These are phyloP conservation scores for Coniochaeta hoffmannii DNA, from an alignment of 2,329 filamentous ascomycete genomes.

Conservation along the genomic window DNA sequence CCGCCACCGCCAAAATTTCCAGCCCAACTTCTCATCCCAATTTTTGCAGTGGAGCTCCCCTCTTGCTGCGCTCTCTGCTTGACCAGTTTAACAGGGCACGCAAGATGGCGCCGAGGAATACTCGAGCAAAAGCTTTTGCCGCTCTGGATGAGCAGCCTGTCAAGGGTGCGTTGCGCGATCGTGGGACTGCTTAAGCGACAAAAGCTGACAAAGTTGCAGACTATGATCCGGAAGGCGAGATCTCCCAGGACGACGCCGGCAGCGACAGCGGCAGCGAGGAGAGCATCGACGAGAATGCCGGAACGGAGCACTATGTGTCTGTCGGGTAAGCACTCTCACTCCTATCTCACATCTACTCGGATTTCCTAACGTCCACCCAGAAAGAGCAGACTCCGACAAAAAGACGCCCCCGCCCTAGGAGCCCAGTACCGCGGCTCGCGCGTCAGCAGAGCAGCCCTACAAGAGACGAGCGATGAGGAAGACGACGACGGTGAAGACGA, in stretches of 20 bases:
- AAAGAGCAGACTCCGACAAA: conserved; percentile 77
- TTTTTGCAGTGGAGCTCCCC: conserved; percentile 15
- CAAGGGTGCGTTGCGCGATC: conserved; percentile 40
- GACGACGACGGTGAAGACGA: conserved; percentile 19
- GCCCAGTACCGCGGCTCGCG: conserved; percentile 73
- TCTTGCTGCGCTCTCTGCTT: neutral
- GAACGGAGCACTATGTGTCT: conserved; percentile 78
- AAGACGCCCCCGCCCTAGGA: conserved; percentile 61
- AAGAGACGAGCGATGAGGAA: conserved; percentile 47
- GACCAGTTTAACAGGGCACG: neutral
- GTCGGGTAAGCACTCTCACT: conserved; percentile 49
- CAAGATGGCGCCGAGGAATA: conserved; percentile 4
- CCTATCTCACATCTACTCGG: conserved; percentile 2
- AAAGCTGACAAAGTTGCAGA: conserved; percentile 40
- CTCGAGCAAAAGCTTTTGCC: conserved; percentile 1
- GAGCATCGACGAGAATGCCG: conserved; percentile 46
- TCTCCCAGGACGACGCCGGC: conserved; percentile 47
- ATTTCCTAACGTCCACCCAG: conserved; percentile 26
- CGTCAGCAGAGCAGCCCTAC: conserved; percentile 62
- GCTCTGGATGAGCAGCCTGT: conserved; percentile 48
- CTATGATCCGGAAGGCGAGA: conserved; percentile 70
- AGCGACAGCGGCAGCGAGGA: conserved; percentile 39
- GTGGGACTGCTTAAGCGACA: neutral
- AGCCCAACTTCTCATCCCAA: conserved; percentile 14
- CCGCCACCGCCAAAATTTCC: conserved; percentile 44